These are phyloP conservation scores for Neofusicoccum cordaticola DNA, from an alignment of 2,329 filamentous ascomycete species.

Conservation along the genomic window DNA sequence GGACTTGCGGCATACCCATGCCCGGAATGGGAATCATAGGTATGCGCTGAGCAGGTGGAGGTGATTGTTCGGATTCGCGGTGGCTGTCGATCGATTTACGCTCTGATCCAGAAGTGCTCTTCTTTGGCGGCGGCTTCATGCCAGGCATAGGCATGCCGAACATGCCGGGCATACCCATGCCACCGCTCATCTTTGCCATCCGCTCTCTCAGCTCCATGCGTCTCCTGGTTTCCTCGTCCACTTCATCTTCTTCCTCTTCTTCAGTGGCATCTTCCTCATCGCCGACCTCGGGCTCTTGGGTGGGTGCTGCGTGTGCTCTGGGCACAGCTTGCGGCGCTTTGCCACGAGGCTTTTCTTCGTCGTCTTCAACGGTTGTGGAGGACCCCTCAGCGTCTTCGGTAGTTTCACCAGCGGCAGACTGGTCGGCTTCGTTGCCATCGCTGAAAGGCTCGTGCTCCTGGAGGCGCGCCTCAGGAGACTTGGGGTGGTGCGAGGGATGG, in stretches of 20 bases:
- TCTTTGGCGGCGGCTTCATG: slow-evolving; percentile 38
- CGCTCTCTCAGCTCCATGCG: slow-evolving; percentile 86
- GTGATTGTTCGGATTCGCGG: slow-evolving; percentile 18
- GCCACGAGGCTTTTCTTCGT: slow-evolving; percentile 55
- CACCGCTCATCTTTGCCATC: slow-evolving; percentile 98
- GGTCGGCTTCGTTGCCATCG: slow-evolving; percentile 64
- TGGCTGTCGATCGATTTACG: slow-evolving; percentile 35
- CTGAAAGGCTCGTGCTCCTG: slow-evolving; percentile 55
- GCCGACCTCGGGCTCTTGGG: slow-evolving; percentile 45
- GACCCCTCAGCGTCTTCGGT: slow-evolving; percentile 61
- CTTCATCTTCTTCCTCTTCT: slow-evolving; percentile 71
- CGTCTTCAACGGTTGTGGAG: slow-evolving; percentile 71
- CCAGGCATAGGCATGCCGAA: slow-evolving; percentile 68
- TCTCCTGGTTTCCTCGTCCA: slow-evolving; percentile 82
- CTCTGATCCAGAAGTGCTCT: slow-evolving; percentile 40
- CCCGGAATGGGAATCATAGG: slow-evolving; percentile 67
- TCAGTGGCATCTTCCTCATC: slow-evolving; percentile 51
- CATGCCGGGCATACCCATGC: slow-evolving; percentile 95
- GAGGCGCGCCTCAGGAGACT: slow-evolving; percentile 37
- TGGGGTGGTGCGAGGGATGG: slow-evolving; percentile 38
- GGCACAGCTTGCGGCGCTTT: slow-evolving; percentile 1
- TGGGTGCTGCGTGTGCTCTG: slow-evolving; percentile 38
- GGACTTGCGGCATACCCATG: slow-evolving; percentile 54
- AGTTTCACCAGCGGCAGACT: slow-evolving; percentile 60
- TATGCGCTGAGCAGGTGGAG: slow-evolving; percentile 40